These are phyloP conservation scores for Trichoderma sp. DNA, from an alignment of 2,329 filamentous ascomycete genomes.

Conservation along the genomic window DNA sequence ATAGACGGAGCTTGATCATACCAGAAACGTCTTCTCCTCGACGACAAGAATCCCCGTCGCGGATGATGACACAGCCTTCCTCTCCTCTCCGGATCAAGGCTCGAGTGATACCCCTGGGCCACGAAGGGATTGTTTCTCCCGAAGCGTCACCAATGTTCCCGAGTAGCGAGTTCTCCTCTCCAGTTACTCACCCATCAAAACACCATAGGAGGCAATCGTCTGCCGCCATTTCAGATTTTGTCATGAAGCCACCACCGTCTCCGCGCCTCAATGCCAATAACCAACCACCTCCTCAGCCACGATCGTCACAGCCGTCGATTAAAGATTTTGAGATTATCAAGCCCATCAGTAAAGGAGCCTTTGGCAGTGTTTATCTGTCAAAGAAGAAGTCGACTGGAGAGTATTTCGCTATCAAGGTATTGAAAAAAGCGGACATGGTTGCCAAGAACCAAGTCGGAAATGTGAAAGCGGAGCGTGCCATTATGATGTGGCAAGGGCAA, in stretches of 20 bases:
- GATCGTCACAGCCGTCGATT: conserved; percentile 91
- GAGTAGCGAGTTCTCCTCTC: conserved; percentile 79
- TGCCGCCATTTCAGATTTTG: conserved; percentile 73
- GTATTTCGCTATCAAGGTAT: conserved; percentile 97
- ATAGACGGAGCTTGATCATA: conserved; percentile 84
- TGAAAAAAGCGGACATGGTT: conserved; percentile 99
- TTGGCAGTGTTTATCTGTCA: conserved; percentile 95
- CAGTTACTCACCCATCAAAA: conserved; percentile 60
- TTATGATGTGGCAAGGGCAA: conserved; percentile 99
- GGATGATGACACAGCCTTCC: conserved; percentile 71
- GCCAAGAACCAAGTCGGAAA: conserved; percentile 99
- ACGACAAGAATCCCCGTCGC: conserved; percentile 86
- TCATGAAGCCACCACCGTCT: conserved; percentile 74
- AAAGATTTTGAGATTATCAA: conserved; percentile 99
- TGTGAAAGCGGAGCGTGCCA: conserved; percentile 96
- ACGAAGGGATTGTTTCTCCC: conserved; percentile 76
- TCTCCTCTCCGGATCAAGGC: conserved; percentile 90
- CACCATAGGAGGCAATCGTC: conserved; percentile 92
- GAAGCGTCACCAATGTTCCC: conserved; percentile 87
- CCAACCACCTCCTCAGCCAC: conserved; percentile 77
- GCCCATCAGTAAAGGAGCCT: conserved; percentile 97
- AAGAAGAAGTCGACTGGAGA: conserved; percentile 99
- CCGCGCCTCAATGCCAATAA: conserved; percentile 74
- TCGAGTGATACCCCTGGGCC: conserved; percentile 61
- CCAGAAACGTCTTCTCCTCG: conserved; percentile 77